These are phyloP conservation scores for Parasitella parasitica DNA, from an alignment of 371 early-diverging fungal genomes.

Conservation along the genomic window DNA sequence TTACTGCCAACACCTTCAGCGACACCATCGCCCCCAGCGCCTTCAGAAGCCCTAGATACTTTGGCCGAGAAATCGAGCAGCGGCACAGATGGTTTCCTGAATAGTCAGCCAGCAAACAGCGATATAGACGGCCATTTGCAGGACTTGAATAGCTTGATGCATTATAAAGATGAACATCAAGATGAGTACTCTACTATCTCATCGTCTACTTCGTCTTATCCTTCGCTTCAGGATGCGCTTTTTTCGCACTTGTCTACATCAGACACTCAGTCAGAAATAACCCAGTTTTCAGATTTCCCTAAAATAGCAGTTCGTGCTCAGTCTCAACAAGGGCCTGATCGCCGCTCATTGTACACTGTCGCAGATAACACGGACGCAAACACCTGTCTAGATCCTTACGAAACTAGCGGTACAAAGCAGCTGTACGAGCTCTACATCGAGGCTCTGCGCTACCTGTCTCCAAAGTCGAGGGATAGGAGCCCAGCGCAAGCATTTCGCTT, in stretches of 20 bases:
- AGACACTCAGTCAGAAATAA: conserved; percentile 17
- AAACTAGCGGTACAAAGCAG: not conserved
- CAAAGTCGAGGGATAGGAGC: not conserved
- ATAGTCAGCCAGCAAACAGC: not conserved
- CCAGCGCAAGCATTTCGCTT: conserved; percentile 10
- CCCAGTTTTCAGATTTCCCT: conserved; percentile 7
- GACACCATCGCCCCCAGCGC: not conserved
- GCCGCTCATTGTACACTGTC: not conserved
- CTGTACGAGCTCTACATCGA: conserved; percentile 3
- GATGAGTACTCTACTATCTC: conserved; percentile 18
- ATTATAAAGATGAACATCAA: not conserved
- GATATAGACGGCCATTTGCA: not conserved
- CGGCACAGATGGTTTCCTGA: conserved; percentile 10
- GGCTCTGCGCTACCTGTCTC: not conserved
- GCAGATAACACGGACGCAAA: not conserved
- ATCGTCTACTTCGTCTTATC: conserved; percentile 11
- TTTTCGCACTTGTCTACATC: conserved; percentile 22
- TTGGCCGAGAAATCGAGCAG: not conserved
- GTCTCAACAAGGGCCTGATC: not conserved
- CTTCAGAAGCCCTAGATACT: not conserved
- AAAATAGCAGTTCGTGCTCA: conserved; percentile 20
- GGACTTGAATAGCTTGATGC: not conserved
- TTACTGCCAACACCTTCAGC: not conserved
- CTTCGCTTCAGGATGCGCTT: conserved; percentile 20
- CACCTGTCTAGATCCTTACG: not conserved